A percentile compares a stretch with the other conserved stretches of the same genome.
These are phyloP conservation scores for Penicillium manginii DNA, from an alignment of 495 filamentous ascomycete genomes.

Conservation along the genomic window DNA sequence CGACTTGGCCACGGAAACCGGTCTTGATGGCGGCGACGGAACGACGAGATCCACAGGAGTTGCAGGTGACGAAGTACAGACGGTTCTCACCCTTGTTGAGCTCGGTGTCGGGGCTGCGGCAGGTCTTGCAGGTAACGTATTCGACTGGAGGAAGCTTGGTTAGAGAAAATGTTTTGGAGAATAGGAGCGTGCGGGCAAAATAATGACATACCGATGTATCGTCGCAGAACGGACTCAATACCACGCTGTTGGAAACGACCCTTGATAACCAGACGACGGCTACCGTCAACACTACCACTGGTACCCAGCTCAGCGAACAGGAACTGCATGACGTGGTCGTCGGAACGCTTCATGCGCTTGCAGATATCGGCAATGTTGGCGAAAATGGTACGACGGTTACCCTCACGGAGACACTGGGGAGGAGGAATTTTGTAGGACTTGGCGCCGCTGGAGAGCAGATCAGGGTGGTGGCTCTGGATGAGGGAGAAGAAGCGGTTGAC, in stretches of 20 bases:
- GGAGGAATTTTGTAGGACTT: constrained; percentile 99
- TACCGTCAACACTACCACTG: constrained; percentile 90
- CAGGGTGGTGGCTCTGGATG: constrained; percentile 90
- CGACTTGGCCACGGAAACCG: constrained; percentile 97
- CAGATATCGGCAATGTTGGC: constrained; percentile 94
- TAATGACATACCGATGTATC: constrained; percentile 79
- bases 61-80: constrained; percentile 82
- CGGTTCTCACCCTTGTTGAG: constrained; percentile 98
- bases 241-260: constrained; percentile 98
- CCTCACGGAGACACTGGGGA: constrained; percentile 98
- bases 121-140: constrained; percentile 99
- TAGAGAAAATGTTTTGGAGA: constrained; percentile 10
- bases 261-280: constrained; percentile 93
- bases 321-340: constrained; percentile 96
- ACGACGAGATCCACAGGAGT: constrained; percentile 87
- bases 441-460: constrained; percentile 81
- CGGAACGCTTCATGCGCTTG: constrained; percentile 93
- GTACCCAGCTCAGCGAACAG: constrained; percentile 98
- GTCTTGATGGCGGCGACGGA: constrained; percentile 98
- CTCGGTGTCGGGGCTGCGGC: constrained; percentile 90
- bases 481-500: constrained; percentile 90
- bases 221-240: constrained; percentile 90
- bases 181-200: not conserved
- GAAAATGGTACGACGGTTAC: constrained; percentile 99
- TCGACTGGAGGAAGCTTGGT: constrained; percentile 61